Conservation (phyloP, 176 grass and related monocot species). For the Cenchrus fungigraminus region DNA sequence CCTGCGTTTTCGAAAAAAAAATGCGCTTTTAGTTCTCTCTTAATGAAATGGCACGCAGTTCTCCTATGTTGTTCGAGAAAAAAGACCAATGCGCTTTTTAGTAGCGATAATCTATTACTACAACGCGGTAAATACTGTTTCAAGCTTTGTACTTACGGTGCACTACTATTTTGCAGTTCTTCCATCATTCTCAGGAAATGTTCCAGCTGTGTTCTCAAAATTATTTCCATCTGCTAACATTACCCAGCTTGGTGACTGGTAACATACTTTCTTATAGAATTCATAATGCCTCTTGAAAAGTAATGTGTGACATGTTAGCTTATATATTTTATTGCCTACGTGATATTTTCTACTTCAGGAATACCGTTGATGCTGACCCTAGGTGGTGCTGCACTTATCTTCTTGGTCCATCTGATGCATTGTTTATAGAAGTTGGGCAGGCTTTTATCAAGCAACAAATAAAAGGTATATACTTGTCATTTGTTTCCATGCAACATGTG, state of each 20-base stretch:
- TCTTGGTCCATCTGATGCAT: slow-evolving; percentile 89
- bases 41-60: too few species aligned
- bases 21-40: too few species aligned
- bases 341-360: slow-evolving; percentile 68
- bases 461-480: slow-evolving; percentile 53
- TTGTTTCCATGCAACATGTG: slow-evolving; percentile 35
- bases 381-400: slow-evolving; percentile 97
- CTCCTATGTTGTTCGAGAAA: too few species aligned
- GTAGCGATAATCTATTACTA: slow-evolving; percentile 29
- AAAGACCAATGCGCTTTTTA: slow-evolving; percentile 26
- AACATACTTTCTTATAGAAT: slow-evolving; percentile 39
- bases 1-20: too few species aligned
- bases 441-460: slow-evolving; percentile 92
- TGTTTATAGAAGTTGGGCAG: slow-evolving; percentile 89
- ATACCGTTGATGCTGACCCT: slow-evolving; percentile 85
- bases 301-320: neutral
- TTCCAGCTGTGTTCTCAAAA: slow-evolving; percentile 76
- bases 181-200: slow-evolving; percentile 96
- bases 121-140: neutral
- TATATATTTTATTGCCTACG: neutral
- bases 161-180: slow-evolving; percentile 72
- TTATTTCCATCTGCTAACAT: slow-evolving; percentile 89
- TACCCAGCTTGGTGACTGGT: slow-evolving; percentile 95
- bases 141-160: slow-evolving; percentile 36
- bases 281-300: slow-evolving; percentile 25